A percentile compares a stretch with the other conserved stretches of the same genome.
phyloP scores from a whole-genome alignment of 139 green algal species.

The Tetraselmis chui region DNA sequence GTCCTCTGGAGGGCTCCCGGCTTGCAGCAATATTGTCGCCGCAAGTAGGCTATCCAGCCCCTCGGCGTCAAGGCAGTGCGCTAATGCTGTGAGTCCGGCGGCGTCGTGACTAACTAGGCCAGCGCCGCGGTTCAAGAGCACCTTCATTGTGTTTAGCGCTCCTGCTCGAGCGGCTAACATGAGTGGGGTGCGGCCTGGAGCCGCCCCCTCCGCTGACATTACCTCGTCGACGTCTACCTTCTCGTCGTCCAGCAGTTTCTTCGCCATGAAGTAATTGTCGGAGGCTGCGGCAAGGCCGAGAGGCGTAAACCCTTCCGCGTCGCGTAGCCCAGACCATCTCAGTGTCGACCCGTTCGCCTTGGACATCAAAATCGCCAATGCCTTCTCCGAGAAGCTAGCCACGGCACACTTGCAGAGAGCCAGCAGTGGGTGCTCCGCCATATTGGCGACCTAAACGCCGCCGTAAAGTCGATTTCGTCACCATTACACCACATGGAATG shows the following conservation, averaged over 20 bases:
- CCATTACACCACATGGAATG: no score
- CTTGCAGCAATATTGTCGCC: constrained; percentile 10
- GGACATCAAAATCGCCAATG: neutral
- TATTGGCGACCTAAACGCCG: constrained; percentile 1
- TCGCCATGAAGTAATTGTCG: neutral
- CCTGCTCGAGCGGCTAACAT: constrained; percentile 18
- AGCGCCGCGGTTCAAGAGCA: neutral
- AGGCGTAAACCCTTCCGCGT: neutral
- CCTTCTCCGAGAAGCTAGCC: constrained; percentile 3
- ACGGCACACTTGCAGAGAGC: constrained; percentile 19
- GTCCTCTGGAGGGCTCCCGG: constrained; percentile 1
- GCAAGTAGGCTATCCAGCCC: constrained; percentile 2
- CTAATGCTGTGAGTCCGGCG: neutral
- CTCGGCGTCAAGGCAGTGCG: constrained; percentile 9
- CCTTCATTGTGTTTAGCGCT: neutral
- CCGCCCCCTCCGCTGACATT: neutral
- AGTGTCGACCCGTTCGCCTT: neutral
- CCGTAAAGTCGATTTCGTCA: no score
- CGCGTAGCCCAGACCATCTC: neutral
- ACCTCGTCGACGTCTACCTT: constrained; percentile 11
- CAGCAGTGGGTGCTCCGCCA: constrained; percentile 17
- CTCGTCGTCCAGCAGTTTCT: constrained; percentile 4
- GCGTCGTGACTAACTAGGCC: neutral
- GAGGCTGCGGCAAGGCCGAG: neutral
- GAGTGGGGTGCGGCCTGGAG: constrained; percentile 25